Evolutionary conservation across 2,329 filamentous ascomycete genomes (phyloP).

Genomic region (Penicillium crustosum): DNA sequence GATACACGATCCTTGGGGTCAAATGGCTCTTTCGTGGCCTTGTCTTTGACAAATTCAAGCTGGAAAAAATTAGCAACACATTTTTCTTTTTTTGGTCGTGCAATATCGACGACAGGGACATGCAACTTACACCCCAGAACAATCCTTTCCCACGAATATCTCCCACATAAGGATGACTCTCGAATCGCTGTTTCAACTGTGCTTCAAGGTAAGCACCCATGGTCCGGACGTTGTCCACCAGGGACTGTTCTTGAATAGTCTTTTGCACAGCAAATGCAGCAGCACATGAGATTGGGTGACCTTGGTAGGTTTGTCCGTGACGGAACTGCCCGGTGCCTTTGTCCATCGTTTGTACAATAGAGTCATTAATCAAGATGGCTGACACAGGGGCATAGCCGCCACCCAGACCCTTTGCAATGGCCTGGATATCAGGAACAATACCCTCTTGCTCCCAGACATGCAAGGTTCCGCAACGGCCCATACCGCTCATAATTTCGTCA

Average conservation of each 20-base stretch:
- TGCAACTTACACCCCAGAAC: slow-evolving; percentile 57
- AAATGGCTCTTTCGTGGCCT: slow-evolving; percentile 56
- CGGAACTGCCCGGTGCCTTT: slow-evolving; percentile 52
- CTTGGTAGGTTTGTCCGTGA: slow-evolving; percentile 64
- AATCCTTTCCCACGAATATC: slow-evolving; percentile 59
- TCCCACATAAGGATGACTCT: slow-evolving; percentile 52
- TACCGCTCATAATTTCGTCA: slow-evolving; percentile 73
- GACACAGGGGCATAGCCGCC: slow-evolving; percentile 59
- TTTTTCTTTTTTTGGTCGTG: no score
- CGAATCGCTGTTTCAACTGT: slow-evolving; percentile 48
- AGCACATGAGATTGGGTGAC: slow-evolving; percentile 56
- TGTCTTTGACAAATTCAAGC: slow-evolving; percentile 61
- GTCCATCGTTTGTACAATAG: slow-evolving; percentile 51
- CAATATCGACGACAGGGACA: background rate
- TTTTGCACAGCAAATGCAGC: slow-evolving; percentile 62
- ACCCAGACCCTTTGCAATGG: slow-evolving; percentile 60
- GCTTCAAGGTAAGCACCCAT: slow-evolving; percentile 52
- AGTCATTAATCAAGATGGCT: slow-evolving; percentile 53
- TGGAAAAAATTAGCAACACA: slow-evolving; percentile 9
- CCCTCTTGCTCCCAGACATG: slow-evolving; percentile 61
- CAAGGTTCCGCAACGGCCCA: slow-evolving; percentile 58
- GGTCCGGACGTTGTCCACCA: slow-evolving; percentile 58
- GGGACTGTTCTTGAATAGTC: slow-evolving; percentile 57
- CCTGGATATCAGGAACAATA: slow-evolving; percentile 60
- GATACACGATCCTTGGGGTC: slow-evolving; percentile 47